A percentile compares a stretch with the other conserved stretches of the same genome.
Evolutionary conservation across 352 stramenopile genomes (phyloP).

Genomic region (Elongisporangium prolatum): DNA sequence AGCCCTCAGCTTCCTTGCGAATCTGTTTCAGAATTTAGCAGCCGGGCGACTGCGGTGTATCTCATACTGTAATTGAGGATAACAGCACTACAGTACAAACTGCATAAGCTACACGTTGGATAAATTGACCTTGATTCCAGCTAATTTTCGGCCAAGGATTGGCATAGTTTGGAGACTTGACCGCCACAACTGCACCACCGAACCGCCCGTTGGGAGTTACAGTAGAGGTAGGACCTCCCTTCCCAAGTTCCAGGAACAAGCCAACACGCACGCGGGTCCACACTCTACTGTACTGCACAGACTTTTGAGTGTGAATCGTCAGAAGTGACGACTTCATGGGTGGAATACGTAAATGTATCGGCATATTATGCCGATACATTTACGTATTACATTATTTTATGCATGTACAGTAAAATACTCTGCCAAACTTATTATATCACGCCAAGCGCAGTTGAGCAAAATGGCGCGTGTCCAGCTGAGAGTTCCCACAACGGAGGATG

Average conservation of each 20-base stretch:
- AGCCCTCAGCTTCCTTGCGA: background rate
- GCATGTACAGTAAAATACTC: background rate
- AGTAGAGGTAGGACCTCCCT: background rate
- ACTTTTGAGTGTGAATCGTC: background rate
- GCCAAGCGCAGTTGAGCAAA: background rate
- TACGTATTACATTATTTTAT: no score
- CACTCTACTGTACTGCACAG: background rate
- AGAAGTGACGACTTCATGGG: background rate
- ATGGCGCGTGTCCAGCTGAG: background rate
- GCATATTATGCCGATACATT: no score
- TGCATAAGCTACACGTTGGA: no score
- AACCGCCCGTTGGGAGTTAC: background rate
- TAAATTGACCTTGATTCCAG: no score
- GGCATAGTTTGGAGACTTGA: background rate
- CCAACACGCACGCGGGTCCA: background rate
- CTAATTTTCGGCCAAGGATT: background rate
- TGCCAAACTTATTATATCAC: background rate
- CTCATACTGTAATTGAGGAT: background rate
- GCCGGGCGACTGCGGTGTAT: background rate
- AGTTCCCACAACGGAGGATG: background rate
- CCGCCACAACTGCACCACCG: background rate
- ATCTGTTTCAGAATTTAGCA: background rate
- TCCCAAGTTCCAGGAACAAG: background rate
- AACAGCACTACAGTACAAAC: no score
- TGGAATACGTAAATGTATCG: no score